Conservation (phyloP, 495 filamentous ascomycete genomes). For the Penicillium paxilli region DNA sequence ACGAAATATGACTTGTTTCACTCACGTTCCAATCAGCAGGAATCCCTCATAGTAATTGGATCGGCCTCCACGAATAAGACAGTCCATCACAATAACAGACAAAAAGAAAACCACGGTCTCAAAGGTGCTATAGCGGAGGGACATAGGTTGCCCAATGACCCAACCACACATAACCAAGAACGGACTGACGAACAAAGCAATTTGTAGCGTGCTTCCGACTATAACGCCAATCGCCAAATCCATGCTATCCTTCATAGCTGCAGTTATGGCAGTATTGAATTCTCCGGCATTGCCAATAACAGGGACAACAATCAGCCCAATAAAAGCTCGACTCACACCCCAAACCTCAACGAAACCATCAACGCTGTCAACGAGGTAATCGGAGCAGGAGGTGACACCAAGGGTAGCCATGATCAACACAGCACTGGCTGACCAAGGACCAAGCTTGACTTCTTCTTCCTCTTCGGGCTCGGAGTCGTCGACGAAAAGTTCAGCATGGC, state of each 20-base stretch:
- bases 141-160: slow-evolving; percentile 38
- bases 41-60: slow-evolving; percentile 57
- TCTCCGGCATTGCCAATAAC: slow-evolving; percentile 25
- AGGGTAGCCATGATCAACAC: slow-evolving; percentile 22
- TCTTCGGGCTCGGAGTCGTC: slow-evolving; percentile 12
- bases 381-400: slow-evolving; percentile 30
- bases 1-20: background rate
- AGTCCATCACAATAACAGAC: slow-evolving; percentile 31
- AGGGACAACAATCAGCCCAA: slow-evolving; percentile 35
- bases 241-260: slow-evolving; percentile 26
- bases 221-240: slow-evolving; percentile 26
- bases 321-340: slow-evolving; percentile 24
- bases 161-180: slow-evolving; percentile 43
- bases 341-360: slow-evolving; percentile 21
- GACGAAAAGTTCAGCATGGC: slow-evolving; percentile 25
- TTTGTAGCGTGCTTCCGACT: slow-evolving; percentile 29
- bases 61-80: slow-evolving; percentile 59
- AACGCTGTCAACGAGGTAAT: slow-evolving; percentile 30
- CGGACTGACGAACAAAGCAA: slow-evolving; percentile 40
- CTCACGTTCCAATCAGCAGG: slow-evolving; percentile 25
- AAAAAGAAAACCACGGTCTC: slow-evolving; percentile 32
- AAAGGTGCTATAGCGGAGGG: slow-evolving; percentile 36
- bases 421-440: slow-evolving; percentile 15
- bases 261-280: slow-evolving; percentile 17
- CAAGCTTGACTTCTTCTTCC: slow-evolving; percentile 8